Evolutionary conservation across 1,284 basidiomycete species (phyloP), one percentile per base, ranked within the genome.

Genomic region (Pholiota adiposa): DNA sequence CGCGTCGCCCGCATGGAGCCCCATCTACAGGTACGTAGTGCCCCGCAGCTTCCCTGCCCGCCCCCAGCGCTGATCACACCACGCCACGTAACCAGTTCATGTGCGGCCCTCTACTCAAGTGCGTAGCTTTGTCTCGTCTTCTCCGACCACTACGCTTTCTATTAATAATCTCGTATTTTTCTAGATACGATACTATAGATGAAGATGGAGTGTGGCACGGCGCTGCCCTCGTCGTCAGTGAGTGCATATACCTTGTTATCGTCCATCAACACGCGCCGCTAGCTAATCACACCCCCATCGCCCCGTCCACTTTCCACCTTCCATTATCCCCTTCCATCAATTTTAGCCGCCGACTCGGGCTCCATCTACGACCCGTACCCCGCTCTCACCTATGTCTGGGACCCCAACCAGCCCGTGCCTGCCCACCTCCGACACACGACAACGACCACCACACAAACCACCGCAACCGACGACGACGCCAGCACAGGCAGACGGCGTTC

Each of bases 101-200:
- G 90, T 88, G 86, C 56, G 96, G 96, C 1, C 96, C 96, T 11
- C 80, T 98, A 41, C 77, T 99, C 63, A 86, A 90, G 62, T 80
- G 63, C 33, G 69, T 65, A 27, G 16, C 38, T 49, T 25, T n/a
- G n/a, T n/a, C n/a, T n/a, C n/a, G n/a, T n/a, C n/a, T 29, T 46
- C 23, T 6, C 53, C 19, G 19, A 31, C 41, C 53, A 36, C n/a
- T 16, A 56, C 19, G n/a, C 46, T 54, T 54, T 34, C 33, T 48
- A 60, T 60, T 61, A 56, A 55, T 57, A 23, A 16, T 25, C 9
- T 11, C n/a, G 11, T 62, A 21, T 44, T 21, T 41, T 52, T 16
- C 7, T 12, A 81, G 80, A 62, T 98, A 97, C 73, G 96, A 98
- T 73, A 97, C 94, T 0, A 86, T 94, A 25, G 88, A 92, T 62